Conservation (phyloP, 2,329 filamentous ascomycete species). For the Aspergillus awamori region DNA sequence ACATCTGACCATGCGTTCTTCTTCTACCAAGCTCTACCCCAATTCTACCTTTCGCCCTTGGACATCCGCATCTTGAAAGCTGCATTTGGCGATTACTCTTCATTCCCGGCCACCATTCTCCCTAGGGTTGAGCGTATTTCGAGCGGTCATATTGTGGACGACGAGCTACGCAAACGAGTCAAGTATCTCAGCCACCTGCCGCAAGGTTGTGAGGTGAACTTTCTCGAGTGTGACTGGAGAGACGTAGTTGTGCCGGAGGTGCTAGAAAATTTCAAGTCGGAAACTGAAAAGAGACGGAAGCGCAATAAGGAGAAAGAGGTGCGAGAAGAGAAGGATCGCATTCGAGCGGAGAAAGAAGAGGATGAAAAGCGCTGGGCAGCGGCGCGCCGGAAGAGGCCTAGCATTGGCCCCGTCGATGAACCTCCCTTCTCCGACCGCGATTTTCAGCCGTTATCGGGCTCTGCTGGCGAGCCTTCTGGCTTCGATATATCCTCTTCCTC, state of each 20-base stretch:
- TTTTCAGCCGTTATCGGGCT: conserved; percentile 63
- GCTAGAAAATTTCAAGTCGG: conserved; percentile 72
- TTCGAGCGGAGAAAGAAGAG: conserved; percentile 79
- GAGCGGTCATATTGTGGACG: conserved; percentile 83
- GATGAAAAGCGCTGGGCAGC: conserved; percentile 69
- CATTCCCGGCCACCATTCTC: conserved; percentile 82
- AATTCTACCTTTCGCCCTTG: conserved; percentile 85
- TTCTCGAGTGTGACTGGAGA: conserved; percentile 93
- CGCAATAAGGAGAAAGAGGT: conserved; percentile 79
- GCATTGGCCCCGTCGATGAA: conserved; percentile 45
- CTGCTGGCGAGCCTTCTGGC: conserved; percentile 27
- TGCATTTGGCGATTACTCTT: conserved; percentile 79
- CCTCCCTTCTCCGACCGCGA: conserved; percentile 62
- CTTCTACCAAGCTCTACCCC: conserved; percentile 85
- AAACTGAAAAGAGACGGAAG: conserved; percentile 76
- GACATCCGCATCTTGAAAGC: conserved; percentile 92
- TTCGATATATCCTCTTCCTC: conserved; percentile 39
- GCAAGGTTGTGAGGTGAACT: conserved; percentile 86
- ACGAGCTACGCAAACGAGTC: conserved; percentile 76
- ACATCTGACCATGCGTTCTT: conserved; percentile 65
- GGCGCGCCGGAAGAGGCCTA: conserved; percentile 63
- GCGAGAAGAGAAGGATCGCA: conserved; percentile 81
- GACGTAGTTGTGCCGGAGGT: conserved; percentile 78
- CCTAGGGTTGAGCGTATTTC: conserved; percentile 88
- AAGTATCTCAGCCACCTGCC: conserved; percentile 88